Conservation (phyloP, 768 basidiomycete genomes). For the Floccularia luteovirens region DNA sequence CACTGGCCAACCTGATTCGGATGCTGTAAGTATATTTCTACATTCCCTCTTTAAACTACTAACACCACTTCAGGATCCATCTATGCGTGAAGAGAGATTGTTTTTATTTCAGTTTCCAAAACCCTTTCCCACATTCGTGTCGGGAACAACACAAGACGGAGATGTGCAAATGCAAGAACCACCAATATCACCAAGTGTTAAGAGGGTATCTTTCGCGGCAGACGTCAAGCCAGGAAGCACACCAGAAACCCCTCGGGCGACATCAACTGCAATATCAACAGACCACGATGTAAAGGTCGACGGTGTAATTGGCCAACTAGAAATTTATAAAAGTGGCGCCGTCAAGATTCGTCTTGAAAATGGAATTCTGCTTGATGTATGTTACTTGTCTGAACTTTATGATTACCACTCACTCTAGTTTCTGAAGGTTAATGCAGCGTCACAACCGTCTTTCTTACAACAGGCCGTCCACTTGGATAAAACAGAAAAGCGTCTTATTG, state of each 20-base stretch:
- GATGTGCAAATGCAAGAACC: constrained; percentile 18
- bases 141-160: constrained; percentile 22
- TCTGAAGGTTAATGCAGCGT: constrained; percentile 68
- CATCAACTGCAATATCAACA: constrained; percentile 21
- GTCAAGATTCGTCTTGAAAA: constrained; percentile 83
- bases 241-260: constrained; percentile 15
- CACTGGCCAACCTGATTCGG: constrained; percentile 26
- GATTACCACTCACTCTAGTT: constrained; percentile 4
- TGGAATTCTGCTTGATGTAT: constrained; percentile 77
- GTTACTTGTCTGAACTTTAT: constrained; percentile 14
- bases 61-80: constrained; percentile 29
- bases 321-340: constrained; percentile 77
- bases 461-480: constrained; percentile 74
- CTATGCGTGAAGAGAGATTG: constrained; percentile 53
- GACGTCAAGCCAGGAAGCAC: constrained; percentile 40
- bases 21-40: constrained; percentile 26
- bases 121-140: constrained; percentile 72
- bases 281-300: constrained; percentile 37
- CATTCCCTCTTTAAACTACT: constrained; percentile 1
- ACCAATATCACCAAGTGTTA: constrained; percentile 23
- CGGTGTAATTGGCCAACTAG: constrained; percentile 77
- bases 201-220: constrained; percentile 58
- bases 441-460: constrained; percentile 83
- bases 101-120: constrained; percentile 90
- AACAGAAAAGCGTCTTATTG: constrained; percentile 47